phyloP scores from a whole-genome alignment of 768 basidiomycete genomes.

The Tylopilus sp. region DNA sequence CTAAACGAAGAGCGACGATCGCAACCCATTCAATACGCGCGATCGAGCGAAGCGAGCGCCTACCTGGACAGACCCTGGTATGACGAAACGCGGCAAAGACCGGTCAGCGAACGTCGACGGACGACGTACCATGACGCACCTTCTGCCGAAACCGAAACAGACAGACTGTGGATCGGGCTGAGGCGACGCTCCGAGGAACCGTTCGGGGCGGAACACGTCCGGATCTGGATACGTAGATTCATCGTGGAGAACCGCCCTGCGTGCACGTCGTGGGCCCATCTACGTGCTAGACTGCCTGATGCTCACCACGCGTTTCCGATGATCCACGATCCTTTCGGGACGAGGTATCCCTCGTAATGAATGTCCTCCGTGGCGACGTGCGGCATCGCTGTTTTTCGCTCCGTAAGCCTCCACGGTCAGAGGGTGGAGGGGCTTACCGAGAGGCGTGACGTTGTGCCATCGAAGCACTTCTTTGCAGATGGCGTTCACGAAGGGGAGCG shows the following conservation, averaged over 20 bases:
- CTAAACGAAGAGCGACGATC: too few species aligned
- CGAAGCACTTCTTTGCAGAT: slow-evolving; percentile 25
- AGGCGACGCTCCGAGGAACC: slow-evolving; percentile 25
- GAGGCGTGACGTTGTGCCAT: slow-evolving; percentile 19
- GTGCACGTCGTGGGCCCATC: too few species aligned
- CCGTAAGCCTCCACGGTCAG: slow-evolving; percentile 2
- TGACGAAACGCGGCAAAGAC: not conserved
- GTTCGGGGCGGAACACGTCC: slow-evolving; percentile 32
- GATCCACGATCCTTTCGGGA: slow-evolving; percentile 25
- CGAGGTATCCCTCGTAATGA: slow-evolving; percentile 6
- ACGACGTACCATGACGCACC: slow-evolving; percentile 7
- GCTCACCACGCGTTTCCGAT: slow-evolving; percentile 27
- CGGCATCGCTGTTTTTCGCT: slow-evolving; percentile 2
- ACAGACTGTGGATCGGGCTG: slow-evolving; percentile 16
- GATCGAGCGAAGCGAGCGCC: not conserved
- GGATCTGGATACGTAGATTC: slow-evolving; percentile 37
- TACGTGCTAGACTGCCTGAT: not conserved
- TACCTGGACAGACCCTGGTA: slow-evolving; percentile 21
- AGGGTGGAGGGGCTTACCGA: slow-evolving; percentile 9
- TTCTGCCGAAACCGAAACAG: slow-evolving; percentile 30
- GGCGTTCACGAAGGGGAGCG: slow-evolving; percentile 26
- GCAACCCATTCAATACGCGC: not conserved
- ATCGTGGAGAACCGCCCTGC: slow-evolving; percentile 55
- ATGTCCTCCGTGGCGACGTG: slow-evolving; percentile 25
- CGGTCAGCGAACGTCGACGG: not conserved